phyloP scores from a whole-genome alignment of 352 stramenopile species.

The Lagenidium giganteum region DNA sequence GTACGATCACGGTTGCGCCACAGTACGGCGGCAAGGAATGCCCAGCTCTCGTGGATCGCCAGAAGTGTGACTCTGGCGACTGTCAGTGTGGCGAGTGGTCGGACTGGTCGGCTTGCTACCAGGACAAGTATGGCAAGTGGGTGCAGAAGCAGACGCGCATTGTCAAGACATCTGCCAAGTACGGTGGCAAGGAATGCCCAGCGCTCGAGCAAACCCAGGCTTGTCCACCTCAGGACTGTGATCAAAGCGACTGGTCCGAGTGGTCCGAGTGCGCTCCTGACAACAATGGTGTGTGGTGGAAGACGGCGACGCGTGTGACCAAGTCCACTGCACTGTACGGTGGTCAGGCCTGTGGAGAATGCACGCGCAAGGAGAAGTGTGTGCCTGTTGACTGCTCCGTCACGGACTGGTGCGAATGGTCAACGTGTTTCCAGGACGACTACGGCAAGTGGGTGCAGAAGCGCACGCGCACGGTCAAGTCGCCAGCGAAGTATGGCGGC shows the following conservation, averaged over 20 bases:
- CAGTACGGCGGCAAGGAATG: conserved; percentile 34
- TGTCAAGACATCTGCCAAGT: conserved; percentile 23
- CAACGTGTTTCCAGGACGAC: conserved; percentile 23
- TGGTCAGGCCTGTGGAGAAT: conserved; percentile 17
- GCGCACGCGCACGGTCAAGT: conserved; percentile 32
- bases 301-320: conserved; percentile 22
- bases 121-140: conserved; percentile 20
- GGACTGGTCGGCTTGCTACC: conserved; percentile 26
- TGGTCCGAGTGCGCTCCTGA: conserved; percentile 24
- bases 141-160: conserved; percentile 24
- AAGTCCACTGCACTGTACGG: conserved; percentile 17
- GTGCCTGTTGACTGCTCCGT: conserved; percentile 23
- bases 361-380: conserved; percentile 15
- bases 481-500: conserved; percentile 35
- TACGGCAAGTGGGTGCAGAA: conserved; percentile 25
- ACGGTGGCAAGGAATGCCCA: conserved; percentile 28
- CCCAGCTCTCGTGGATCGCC: conserved; percentile 13
- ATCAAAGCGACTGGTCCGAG: conserved; percentile 12
- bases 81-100: conserved; percentile 33
- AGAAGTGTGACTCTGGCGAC: conserved; percentile 36
- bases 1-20: conserved; percentile 21
- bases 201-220: conserved; percentile 5
- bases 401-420: conserved; percentile 20
- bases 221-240: conserved; percentile 24
- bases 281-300: conserved; percentile 7